Conservation (phyloP, 208 protist genomes). For the Borovskyia barvae region DNA sequence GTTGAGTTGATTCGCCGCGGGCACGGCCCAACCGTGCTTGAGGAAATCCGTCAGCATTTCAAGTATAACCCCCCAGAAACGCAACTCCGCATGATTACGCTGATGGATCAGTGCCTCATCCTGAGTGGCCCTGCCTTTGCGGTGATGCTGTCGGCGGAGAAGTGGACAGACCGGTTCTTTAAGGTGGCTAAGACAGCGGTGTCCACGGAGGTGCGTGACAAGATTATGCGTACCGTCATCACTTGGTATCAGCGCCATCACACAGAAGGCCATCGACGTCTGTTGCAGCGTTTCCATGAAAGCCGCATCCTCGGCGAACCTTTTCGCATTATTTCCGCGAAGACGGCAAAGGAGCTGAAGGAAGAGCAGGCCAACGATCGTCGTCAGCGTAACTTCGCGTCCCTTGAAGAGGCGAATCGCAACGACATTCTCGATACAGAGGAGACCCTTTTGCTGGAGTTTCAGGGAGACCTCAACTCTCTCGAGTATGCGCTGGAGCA, state of each 20-base stretch:
- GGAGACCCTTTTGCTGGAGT: slow-evolving; percentile 75
- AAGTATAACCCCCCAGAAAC: slow-evolving; percentile 58
- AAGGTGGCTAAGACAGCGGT: slow-evolving; percentile 75
- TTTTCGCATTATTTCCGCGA: slow-evolving; percentile 43
- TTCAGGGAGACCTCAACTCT: slow-evolving; percentile 82
- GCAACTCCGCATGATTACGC: slow-evolving; percentile 64
- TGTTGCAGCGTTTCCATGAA: slow-evolving; percentile 70
- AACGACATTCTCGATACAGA: slow-evolving; percentile 64
- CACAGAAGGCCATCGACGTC: slow-evolving; percentile 71
- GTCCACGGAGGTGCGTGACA: slow-evolving; percentile 42
- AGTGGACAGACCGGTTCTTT: slow-evolving; percentile 88
- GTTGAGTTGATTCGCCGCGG: slow-evolving; percentile 71
- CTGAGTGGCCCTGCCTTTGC: slow-evolving; percentile 74
- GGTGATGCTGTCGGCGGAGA: slow-evolving; percentile 76
- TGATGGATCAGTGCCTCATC: slow-evolving; percentile 77
- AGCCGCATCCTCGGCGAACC: slow-evolving; percentile 67
- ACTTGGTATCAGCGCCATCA: slow-evolving; percentile 79
- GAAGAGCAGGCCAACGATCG: slow-evolving; percentile 7
- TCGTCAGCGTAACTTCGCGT: slow-evolving; percentile 36
- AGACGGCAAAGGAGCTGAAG: slow-evolving; percentile 40
- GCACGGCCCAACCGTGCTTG: slow-evolving; percentile 54
- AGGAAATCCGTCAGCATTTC: slow-evolving; percentile 72
- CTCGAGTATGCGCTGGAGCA: slow-evolving; percentile 88
- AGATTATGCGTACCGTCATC: slow-evolving; percentile 71
- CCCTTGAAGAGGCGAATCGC: slow-evolving; percentile 30